These are phyloP conservation scores for Lentinula guzmanii DNA, from an alignment of 768 basidiomycete species.

Conservation along the genomic window DNA sequence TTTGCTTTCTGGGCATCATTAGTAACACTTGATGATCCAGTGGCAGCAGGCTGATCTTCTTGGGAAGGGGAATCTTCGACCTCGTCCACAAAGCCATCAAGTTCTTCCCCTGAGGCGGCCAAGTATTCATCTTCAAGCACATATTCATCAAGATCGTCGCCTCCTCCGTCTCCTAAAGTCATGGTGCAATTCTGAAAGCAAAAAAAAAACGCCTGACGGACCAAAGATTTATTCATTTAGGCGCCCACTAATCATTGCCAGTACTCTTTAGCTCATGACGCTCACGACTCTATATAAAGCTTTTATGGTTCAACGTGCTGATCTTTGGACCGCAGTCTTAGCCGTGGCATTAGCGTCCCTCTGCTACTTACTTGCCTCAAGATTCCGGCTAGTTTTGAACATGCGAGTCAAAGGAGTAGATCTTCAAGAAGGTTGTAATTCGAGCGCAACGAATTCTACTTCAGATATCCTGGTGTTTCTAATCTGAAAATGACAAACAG, in stretches of 20 bases:
- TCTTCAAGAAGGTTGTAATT: not conserved
- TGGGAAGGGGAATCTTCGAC: not conserved
- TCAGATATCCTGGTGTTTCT: not conserved
- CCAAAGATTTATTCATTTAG: not conserved
- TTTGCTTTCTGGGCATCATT: constrained; percentile 28
- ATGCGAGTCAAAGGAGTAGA: not conserved
- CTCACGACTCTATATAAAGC: not conserved
- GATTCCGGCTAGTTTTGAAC: not conserved
- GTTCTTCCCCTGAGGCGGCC: constrained; percentile 58
- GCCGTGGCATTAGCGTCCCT: not conserved
- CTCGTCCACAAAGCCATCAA: constrained; percentile 10
- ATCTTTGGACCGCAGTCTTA: not conserved
- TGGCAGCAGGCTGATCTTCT: not conserved
- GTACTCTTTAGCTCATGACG: not conserved
- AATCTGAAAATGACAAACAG: not conserved
- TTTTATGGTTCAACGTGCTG: not conserved
- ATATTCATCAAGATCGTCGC: constrained; percentile 84
- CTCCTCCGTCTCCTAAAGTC: constrained; percentile 20
- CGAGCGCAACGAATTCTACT: not conserved
- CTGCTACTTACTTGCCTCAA: not conserved
- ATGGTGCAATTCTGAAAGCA: constrained; percentile 7
- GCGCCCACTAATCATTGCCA: not conserved
- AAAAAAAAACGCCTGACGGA: not conserved
- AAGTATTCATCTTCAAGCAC: constrained; percentile 57
- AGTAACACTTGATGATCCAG: not conserved